Percentiles rank a stretch among this genome's conserved stretches.
These are phyloP conservation scores for Cucurbita ficifolia DNA, from an alignment of 306 rosid species.

Conservation along the genomic window DNA sequence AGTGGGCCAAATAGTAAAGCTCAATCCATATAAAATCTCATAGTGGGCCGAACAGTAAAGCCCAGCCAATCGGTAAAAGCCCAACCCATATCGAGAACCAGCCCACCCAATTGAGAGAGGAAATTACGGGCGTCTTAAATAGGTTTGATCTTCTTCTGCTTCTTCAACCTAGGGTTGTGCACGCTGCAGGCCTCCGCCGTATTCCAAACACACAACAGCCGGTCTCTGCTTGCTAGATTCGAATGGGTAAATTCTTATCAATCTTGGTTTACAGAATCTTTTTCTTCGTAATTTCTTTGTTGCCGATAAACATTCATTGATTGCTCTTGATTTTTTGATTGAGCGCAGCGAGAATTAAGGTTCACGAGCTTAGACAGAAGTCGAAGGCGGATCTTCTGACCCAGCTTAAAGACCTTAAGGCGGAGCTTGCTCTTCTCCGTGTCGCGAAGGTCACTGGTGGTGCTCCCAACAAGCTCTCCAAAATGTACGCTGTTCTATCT, in stretches of 20 bases:
- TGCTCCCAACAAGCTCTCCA: conserved; percentile 96
- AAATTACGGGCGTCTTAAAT: neutral
- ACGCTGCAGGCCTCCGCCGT: neutral
- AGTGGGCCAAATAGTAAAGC: too few species aligned
- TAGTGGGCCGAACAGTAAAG: too few species aligned
- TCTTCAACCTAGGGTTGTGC: neutral
- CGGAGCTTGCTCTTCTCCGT: conserved; percentile 84
- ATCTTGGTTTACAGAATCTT: neutral
- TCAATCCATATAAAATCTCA: too few species aligned
- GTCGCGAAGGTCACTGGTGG: conserved; percentile 99
- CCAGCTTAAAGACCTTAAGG: conserved; percentile 94
- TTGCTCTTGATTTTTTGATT: neutral
- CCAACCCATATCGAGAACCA: neutral
- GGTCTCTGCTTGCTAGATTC: neutral
- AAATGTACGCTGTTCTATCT: conserved; percentile 36
- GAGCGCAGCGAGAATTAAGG: conserved; percentile 79
- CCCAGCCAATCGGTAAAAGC: neutral
- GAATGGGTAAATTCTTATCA: neutral
- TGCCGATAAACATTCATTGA: neutral
- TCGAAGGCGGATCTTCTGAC: conserved; percentile 43
- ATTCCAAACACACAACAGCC: neutral
- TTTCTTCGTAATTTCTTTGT: neutral
- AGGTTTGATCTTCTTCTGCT: neutral
- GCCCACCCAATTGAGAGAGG: neutral
- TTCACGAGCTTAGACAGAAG: conserved; percentile 87